A percentile compares a stretch with the other conserved stretches of the same genome.
Evolutionary conservation across 306 rosid species (phyloP).

Genomic region (Arachis hypogaea): DNA sequence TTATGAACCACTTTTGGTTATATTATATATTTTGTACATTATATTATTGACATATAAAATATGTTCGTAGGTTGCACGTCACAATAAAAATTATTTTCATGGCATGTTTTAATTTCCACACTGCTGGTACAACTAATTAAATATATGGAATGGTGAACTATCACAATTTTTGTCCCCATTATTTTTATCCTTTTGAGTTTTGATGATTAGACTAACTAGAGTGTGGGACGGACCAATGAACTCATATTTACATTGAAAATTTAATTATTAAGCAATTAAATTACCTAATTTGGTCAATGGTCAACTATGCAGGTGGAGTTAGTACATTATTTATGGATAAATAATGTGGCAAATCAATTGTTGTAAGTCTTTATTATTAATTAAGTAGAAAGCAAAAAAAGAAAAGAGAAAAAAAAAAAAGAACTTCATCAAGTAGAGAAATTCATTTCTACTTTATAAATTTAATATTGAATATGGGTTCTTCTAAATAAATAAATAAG

Average conservation of each 20-base stretch:
- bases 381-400: too few species aligned
- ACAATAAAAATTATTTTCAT: slow-evolving; percentile 18
- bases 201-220: slow-evolving; percentile 41
- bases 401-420: too few species aligned
- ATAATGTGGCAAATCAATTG: slow-evolving; percentile 8
- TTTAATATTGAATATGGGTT: too few species aligned
- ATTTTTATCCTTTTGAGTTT: slow-evolving; percentile 4
- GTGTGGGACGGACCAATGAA: slow-evolving; percentile 7
- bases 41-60: slow-evolving; percentile 8
- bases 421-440: too few species aligned
- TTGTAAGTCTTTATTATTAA: slow-evolving; percentile 3
- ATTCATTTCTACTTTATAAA: too few species aligned
- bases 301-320: slow-evolving; percentile 13
- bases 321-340: too few species aligned
- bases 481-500: too few species aligned
- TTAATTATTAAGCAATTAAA: background rate
- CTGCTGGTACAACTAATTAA: slow-evolving; percentile 16
- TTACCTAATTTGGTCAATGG: background rate
- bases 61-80: slow-evolving; percentile 55
- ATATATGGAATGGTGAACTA: slow-evolving; percentile 42
- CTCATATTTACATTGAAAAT: slow-evolving; percentile 1
- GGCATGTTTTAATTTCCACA: slow-evolving; percentile 36
- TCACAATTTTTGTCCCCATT: slow-evolving; percentile 33
- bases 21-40: background rate
- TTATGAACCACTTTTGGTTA: slow-evolving; percentile 32